Conservation (phyloP, 345 rosid genomes). For the Dovyalis caffra region DNA sequence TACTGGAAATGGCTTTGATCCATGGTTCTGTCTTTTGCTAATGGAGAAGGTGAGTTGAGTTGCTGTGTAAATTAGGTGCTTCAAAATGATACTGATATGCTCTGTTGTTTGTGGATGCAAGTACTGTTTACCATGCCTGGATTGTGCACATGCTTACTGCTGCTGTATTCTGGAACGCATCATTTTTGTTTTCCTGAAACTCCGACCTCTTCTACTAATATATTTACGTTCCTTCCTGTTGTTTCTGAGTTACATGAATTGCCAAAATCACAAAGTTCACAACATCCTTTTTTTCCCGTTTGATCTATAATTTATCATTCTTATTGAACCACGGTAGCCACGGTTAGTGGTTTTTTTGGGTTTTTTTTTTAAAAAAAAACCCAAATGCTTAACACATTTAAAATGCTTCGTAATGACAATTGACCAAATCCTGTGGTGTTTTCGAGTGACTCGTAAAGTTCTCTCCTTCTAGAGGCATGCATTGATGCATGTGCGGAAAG, state of each 20-base stretch:
- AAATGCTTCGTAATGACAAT: not conserved
- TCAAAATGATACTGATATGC: not conserved
- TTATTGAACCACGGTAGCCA: not conserved
- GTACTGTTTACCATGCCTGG: not conserved
- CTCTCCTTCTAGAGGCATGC: not conserved
- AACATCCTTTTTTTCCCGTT: not conserved
- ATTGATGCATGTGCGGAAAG: not conserved
- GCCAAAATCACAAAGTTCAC: not conserved
- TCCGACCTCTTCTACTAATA: too few relatives aligned
- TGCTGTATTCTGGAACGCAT: not conserved
- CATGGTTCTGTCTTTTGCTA: not conserved
- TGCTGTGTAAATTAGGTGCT: not conserved
- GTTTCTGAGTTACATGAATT: not conserved
- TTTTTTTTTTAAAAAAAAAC: too few relatives aligned
- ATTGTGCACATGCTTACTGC: not conserved
- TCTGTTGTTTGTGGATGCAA: slow-evolving; percentile 6
- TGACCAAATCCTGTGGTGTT: not conserved
- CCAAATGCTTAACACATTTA: not conserved
- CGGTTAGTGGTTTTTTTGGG: too few relatives aligned
- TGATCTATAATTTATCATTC: not conserved
- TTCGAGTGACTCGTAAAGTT: not conserved
- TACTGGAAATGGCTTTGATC: not conserved
- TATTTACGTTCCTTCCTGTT: not conserved
- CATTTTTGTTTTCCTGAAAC: not conserved
- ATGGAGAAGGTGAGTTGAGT: not conserved